These are phyloP conservation scores for Alternaria ventricosa DNA, from an alignment of 2,329 filamentous ascomycete species.

Conservation along the genomic window DNA sequence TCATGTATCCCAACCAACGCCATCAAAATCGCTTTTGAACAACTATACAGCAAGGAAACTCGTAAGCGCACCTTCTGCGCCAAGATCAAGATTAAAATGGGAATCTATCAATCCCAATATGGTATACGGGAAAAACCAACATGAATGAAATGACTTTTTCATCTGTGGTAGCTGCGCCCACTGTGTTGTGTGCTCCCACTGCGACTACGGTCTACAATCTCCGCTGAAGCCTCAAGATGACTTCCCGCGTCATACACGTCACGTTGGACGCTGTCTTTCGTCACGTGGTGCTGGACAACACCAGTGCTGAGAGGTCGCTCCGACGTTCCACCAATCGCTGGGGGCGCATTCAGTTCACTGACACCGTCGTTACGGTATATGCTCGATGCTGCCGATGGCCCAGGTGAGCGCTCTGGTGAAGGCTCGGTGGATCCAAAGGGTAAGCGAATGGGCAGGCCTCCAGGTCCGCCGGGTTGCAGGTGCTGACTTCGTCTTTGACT, in stretches of 20 bases:
- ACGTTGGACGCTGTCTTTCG: constrained; percentile 46
- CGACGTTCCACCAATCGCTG: constrained; percentile 16
- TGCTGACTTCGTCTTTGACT: constrained; percentile 24
- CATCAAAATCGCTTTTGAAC: constrained; percentile 20
- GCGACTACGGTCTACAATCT: constrained; percentile 46
- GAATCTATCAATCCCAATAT: neutral
- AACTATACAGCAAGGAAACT: constrained; percentile 35
- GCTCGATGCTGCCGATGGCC: constrained; percentile 45
- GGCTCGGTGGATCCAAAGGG: constrained; percentile 47
- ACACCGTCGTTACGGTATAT: constrained; percentile 33
- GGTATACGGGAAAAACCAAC: constrained; percentile 9
- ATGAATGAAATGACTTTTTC: neutral
- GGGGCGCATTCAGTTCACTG: constrained; percentile 30
- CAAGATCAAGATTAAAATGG: constrained; percentile 12
- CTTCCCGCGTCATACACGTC: constrained; percentile 37
- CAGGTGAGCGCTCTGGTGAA: constrained; percentile 45
- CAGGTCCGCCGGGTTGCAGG: constrained; percentile 36
- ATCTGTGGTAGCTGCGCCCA: constrained; percentile 21
- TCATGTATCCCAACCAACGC: constrained; percentile 12
- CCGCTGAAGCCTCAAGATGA: constrained; percentile 46
- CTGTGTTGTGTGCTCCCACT: constrained; percentile 44
- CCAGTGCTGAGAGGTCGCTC: constrained; percentile 47
- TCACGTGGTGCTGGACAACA: constrained; percentile 48
- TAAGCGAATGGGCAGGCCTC: constrained; percentile 37
- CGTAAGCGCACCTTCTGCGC: constrained; percentile 20